Evolutionary conservation across 495 filamentous ascomycete genomes (phyloP).

Genomic region (Daldinia caldariorum): DNA sequence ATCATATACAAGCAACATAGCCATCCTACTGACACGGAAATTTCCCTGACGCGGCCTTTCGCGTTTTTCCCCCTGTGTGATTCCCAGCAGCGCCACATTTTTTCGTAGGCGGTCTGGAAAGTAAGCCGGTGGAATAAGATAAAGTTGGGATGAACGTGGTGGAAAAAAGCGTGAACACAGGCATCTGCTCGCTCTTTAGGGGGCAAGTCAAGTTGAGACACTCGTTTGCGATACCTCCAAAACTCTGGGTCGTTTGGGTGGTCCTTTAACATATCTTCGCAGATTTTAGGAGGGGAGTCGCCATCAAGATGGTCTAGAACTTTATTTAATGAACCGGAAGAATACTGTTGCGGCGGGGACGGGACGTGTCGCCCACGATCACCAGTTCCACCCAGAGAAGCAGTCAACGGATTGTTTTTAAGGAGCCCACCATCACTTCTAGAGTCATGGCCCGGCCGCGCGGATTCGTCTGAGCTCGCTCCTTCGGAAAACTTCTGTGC

Average conservation of each 20-base stretch:
- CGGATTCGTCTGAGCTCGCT: constrained; percentile 8
- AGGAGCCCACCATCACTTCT: constrained; percentile 3
- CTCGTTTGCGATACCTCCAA: constrained; percentile 38
- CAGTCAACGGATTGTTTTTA: constrained; percentile 26
- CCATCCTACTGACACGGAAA: constrained; percentile 51
- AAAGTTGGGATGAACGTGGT: constrained; percentile 56
- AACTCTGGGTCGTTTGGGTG: constrained; percentile 40
- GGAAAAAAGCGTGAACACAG: constrained; percentile 55
- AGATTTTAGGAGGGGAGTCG: constrained; percentile 36
- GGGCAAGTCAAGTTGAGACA: constrained; percentile 44
- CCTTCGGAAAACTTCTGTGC: constrained; percentile 26
- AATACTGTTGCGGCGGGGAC: constrained; percentile 1
- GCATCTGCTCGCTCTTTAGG: constrained; percentile 47
- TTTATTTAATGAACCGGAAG: neutral
- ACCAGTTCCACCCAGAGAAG: constrained; percentile 36
- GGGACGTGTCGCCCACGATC: constrained; percentile 17
- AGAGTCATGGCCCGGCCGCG: neutral
- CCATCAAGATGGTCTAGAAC: constrained; percentile 35
- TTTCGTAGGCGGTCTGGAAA: constrained; percentile 56
- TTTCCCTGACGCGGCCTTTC: constrained; percentile 10
- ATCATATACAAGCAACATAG: constrained; percentile 59
- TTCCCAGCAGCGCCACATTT: constrained; percentile 47
- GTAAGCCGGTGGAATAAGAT: constrained; percentile 56
- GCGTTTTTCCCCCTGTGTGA: constrained; percentile 12
- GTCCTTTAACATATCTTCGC: constrained; percentile 35